phyloP scores from a whole-genome alignment of 176 grass and related monocot genomes.

The Carex myosuroides region DNA sequence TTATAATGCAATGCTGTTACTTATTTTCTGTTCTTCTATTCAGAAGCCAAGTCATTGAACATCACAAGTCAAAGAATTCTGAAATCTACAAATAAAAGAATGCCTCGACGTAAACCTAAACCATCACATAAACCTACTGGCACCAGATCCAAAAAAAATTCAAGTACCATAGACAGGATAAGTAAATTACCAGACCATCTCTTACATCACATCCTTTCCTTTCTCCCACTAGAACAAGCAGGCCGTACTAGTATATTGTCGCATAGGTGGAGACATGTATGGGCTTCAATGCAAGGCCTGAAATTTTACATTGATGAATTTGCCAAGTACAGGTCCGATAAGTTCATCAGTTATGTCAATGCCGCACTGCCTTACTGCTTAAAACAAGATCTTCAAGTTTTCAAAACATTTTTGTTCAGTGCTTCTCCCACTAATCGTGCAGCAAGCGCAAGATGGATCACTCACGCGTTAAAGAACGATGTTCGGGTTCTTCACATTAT shows the following conservation, averaged over 20 bases:
- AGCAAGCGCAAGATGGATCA: constrained; percentile 11
- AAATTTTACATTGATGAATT: constrained; percentile 13
- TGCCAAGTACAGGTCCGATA: neutral
- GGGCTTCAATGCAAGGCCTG: constrained; percentile 5
- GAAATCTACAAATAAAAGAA: neutral
- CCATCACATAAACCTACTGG: neutral
- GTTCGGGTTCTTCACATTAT: constrained; percentile 17
- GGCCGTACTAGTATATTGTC: constrained; percentile 18
- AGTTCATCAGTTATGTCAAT: constrained; percentile 10
- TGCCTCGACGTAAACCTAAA: neutral
- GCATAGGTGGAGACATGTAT: constrained; percentile 19
- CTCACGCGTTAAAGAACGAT: constrained; percentile 7
- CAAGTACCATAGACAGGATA: neutral
- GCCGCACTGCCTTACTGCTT: neutral
- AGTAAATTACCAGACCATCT: constrained; percentile 15
- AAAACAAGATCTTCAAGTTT: constrained; percentile 20
- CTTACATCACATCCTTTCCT: constrained; percentile 17
- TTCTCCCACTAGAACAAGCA: constrained; percentile 7
- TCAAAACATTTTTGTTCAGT: constrained; percentile 16
- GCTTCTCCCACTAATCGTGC: constrained; percentile 8
- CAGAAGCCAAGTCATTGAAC: neutral
- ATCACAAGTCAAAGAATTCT: neutral
- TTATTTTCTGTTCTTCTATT: neutral
- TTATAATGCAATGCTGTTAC: neutral
- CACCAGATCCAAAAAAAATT: neutral